Evolutionary conservation across 371 early-diverging fungal genomes (phyloP).

Genomic region (Mucor circinelloides): DNA sequence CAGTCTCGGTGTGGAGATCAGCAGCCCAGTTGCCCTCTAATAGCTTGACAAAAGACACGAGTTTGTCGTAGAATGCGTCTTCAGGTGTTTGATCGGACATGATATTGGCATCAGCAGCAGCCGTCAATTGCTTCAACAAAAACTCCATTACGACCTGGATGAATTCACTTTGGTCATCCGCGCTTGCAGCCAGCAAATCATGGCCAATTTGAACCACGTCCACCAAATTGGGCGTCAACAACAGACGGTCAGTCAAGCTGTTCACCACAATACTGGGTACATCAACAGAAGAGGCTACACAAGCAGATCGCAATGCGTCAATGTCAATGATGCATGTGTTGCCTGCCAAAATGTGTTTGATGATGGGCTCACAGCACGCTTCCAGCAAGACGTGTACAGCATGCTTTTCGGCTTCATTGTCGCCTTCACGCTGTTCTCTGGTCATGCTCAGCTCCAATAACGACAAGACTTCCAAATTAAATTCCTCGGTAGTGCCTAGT

Average conservation of each 20-base stretch:
- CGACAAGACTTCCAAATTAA: conserved; percentile 25
- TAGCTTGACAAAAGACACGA: conserved; percentile 1
- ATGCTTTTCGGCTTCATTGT: conserved; percentile 9
- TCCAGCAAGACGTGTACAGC: conserved; percentile 24
- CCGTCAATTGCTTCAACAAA: conserved; percentile 23
- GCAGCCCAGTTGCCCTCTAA: conserved; percentile 3
- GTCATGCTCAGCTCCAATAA: conserved; percentile 29
- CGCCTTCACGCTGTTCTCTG: neutral
- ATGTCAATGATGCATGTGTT: conserved; percentile 22
- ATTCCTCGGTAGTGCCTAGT: conserved; percentile 7
- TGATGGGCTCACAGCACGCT: conserved; percentile 28
- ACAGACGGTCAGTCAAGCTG: conserved; percentile 1
- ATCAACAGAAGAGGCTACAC: conserved; percentile 24
- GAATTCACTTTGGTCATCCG: conserved; percentile 6
- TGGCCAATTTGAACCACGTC: conserved; percentile 31
- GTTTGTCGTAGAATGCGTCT: conserved; percentile 26
- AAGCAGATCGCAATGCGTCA: conserved; percentile 16
- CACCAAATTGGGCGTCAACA: conserved; percentile 20
- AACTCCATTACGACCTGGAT: conserved; percentile 16
- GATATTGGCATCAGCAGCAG: conserved; percentile 20
- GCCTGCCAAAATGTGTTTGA: conserved; percentile 36
- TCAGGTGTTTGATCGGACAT: conserved; percentile 23
- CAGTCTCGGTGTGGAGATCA: conserved; percentile 32
- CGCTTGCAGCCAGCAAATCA: neutral
- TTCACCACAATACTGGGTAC: conserved; percentile 23